These are phyloP conservation scores for Colletotrichum costaricense DNA, from an alignment of 2,329 filamentous ascomycete species.

Conservation along the genomic window DNA sequence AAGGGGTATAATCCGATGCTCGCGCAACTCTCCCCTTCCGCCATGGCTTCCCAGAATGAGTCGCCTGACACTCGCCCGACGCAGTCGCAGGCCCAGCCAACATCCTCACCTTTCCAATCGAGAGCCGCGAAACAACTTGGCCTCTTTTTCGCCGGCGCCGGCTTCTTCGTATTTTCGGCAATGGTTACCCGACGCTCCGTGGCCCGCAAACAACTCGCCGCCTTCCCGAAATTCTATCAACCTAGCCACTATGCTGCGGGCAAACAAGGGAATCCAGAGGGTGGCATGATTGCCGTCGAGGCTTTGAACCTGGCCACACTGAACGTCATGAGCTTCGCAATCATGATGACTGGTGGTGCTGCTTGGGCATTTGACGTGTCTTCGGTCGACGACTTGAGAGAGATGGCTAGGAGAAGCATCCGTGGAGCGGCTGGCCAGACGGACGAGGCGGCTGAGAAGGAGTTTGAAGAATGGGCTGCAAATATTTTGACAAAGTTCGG, in stretches of 20 bases:
- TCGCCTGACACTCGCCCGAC: constrained; percentile 26
- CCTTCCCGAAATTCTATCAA: constrained; percentile 78
- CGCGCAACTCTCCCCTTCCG: constrained; percentile 24
- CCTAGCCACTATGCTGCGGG: constrained; percentile 62
- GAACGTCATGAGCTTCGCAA: constrained; percentile 80
- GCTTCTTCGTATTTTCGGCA: constrained; percentile 79
- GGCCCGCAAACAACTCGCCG: constrained; percentile 67
- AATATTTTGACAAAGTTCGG: constrained; percentile 65
- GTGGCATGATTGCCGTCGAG: constrained; percentile 80
- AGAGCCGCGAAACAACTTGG: constrained; percentile 64
- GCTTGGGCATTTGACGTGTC: constrained; percentile 84
- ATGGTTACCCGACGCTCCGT: constrained; percentile 79
- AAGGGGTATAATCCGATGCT: constrained; percentile 31
- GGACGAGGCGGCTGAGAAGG: constrained; percentile 66
- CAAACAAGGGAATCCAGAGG: constrained; percentile 64
- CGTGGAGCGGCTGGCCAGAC: constrained; percentile 45
- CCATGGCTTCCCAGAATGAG: constrained; percentile 34
- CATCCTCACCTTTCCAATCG: constrained; percentile 27
- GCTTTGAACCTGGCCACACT: constrained; percentile 89
- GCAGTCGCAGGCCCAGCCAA: constrained; percentile 35
- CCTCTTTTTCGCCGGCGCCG: constrained; percentile 79
- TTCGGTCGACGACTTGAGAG: constrained; percentile 72
- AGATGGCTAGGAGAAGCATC: constrained; percentile 57
- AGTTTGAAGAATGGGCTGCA: constrained; percentile 72
- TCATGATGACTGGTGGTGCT: constrained; percentile 79